Conservation (phyloP, 345 rosid species). For the Litchi chinensis region DNA sequence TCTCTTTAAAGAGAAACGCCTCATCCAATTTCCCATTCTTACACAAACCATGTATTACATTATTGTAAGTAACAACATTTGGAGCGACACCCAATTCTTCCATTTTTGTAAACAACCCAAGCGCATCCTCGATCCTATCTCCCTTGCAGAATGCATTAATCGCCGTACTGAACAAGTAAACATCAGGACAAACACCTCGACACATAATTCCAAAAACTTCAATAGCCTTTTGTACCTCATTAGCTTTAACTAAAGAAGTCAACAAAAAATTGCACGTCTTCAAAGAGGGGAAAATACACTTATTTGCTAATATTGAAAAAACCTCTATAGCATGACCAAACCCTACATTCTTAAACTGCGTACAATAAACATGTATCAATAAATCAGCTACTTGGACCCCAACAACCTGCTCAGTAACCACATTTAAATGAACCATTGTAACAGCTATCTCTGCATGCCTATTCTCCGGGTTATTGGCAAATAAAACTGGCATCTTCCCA, state of each 20-base stretch:
- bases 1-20: slow-evolving; percentile 57
- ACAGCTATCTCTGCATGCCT: slow-evolving; percentile 48
- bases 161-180: slow-evolving; percentile 63
- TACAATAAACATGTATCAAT: slow-evolving; percentile 61
- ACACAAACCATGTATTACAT: slow-evolving; percentile 74
- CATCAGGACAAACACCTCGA: slow-evolving; percentile 54
- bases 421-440: slow-evolving; percentile 48
- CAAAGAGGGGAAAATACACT: slow-evolving; percentile 60
- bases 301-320: slow-evolving; percentile 45
- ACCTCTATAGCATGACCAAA: slow-evolving; percentile 52
- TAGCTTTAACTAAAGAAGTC: slow-evolving; percentile 60
- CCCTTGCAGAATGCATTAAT: slow-evolving; percentile 67
- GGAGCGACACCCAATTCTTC: slow-evolving; percentile 54
- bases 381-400: slow-evolving; percentile 50
- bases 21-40: slow-evolving; percentile 59
- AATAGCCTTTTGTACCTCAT: slow-evolving; percentile 52
- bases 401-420: slow-evolving; percentile 26
- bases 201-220: slow-evolving; percentile 55
- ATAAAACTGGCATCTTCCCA: slow-evolving; percentile 45
- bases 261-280: slow-evolving; percentile 65
- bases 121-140: slow-evolving; percentile 55
- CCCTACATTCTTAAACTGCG: slow-evolving; percentile 58
- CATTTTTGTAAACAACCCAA: slow-evolving; percentile 56
- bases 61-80: slow-evolving; percentile 67
- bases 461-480: slow-evolving; percentile 9